Conservation (phyloP, 371 early-diverging fungal species). For the Mortierella sp. region DNA sequence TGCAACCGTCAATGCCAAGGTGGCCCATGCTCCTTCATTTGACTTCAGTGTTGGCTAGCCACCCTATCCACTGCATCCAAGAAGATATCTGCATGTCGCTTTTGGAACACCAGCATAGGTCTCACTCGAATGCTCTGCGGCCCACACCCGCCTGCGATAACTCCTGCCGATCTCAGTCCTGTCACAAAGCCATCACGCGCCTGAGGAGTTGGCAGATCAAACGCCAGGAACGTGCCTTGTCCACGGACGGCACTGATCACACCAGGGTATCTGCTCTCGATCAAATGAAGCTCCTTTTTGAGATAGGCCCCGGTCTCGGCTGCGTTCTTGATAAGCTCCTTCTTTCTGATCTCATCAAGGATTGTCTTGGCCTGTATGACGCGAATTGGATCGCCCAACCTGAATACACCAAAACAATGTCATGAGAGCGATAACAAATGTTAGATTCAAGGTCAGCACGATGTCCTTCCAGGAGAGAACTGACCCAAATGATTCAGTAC, state of each 20-base stretch:
- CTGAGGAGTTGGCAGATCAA: slow-evolving; percentile 66
- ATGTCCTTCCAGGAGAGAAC: neutral
- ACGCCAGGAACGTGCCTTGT: slow-evolving; percentile 76
- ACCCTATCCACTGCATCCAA: slow-evolving; percentile 65
- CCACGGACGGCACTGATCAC: slow-evolving; percentile 66
- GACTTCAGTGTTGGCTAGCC: slow-evolving; percentile 2
- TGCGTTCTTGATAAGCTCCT: slow-evolving; percentile 65
- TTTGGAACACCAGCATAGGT: slow-evolving; percentile 79
- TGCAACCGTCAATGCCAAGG: too few relatives aligned
- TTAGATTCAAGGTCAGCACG: neutral
- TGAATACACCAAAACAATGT: slow-evolving; percentile 6
- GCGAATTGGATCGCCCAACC: slow-evolving; percentile 78
- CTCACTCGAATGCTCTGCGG: slow-evolving; percentile 71
- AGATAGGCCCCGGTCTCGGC: slow-evolving; percentile 67
- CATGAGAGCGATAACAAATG: neutral
- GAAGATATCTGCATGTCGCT: slow-evolving; percentile 76
- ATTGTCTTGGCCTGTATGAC: slow-evolving; percentile 76
- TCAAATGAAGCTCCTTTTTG: slow-evolving; percentile 56
- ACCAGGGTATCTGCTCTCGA: slow-evolving; percentile 58
- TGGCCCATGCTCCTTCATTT: neutral
- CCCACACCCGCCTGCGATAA: slow-evolving; percentile 81
- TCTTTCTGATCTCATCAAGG: slow-evolving; percentile 65
- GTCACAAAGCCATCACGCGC: slow-evolving; percentile 64
- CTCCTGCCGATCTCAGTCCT: slow-evolving; percentile 71
- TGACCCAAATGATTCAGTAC: slow-evolving; percentile 13